Evolutionary conservation across 2,329 filamentous ascomycete genomes (phyloP), one percentile per base, ranked within the genome.

Genomic region (Ophiostoma sp.): DNA sequence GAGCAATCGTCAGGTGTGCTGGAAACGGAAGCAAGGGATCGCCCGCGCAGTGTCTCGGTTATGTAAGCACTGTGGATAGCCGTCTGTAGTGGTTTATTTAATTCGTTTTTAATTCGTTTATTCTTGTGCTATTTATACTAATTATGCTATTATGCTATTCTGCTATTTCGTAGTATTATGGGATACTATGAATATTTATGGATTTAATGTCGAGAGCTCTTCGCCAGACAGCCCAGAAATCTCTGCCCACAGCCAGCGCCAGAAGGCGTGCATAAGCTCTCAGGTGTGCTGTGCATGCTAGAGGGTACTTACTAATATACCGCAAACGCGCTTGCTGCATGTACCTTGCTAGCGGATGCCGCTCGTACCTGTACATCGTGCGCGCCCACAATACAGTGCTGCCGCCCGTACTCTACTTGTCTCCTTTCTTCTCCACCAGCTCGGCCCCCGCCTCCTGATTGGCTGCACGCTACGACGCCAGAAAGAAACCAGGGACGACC

Each of bases 371-470:
- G 62, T 67, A 67, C 66, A 8, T 27, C 6, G 5, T 5, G 2
- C 12, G 3, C 18, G 14, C 3, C 55, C 14, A 7, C 38, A 40
- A 16, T n/a, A 18, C 14, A 41, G 7, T 9, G 16, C 47, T 27
- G 42, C 4, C 5, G 1, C 3, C 36, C 5, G 69, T 69, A 70
- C 47, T 65, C n/a, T 68, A 67, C 63, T 1, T 12, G 42, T 2
- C 45, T 41, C 41, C 65, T 52, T 41, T 11, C 27, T n/a, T 38
- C 64, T 14, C 68, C 66, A 67, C 52, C 9, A 9, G n/a, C 76
- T 73, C 73, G 72, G 69, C 71, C 75, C 66, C 75, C 70, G 77
- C 64, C 75, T 71, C 73, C 75, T 70, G 70, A 71, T 71, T 72
- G 36, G 72, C 12, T 66, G 45, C 63, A 69, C 64, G 64, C 64